Conservation (phyloP, 805 yeast genomes). For the Saccharomycopsis capsularis region DNA sequence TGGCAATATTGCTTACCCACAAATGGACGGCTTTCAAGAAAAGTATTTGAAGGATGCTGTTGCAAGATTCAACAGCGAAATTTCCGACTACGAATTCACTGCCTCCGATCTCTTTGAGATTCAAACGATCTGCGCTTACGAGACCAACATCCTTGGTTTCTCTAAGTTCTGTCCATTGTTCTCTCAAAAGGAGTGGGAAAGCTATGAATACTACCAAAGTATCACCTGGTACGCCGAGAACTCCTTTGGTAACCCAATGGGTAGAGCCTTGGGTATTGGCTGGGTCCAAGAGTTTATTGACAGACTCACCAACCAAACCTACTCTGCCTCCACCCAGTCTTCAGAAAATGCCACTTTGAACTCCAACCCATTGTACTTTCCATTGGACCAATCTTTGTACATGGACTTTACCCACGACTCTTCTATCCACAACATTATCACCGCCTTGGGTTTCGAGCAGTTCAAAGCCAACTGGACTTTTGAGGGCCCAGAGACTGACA, state of each 20-base stretch:
- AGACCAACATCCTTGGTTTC: constrained; percentile 58
- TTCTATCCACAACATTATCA: constrained; percentile 50
- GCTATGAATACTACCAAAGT: constrained; percentile 54
- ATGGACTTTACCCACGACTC: constrained; percentile 73
- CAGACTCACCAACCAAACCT: constrained; percentile 42
- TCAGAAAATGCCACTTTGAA: constrained; percentile 39
- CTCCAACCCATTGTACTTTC: constrained; percentile 28
- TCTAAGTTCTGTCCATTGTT: constrained; percentile 63
- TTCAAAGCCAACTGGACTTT: constrained; percentile 17
- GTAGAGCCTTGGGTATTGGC: constrained; percentile 55
- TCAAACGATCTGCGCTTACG: constrained; percentile 67
- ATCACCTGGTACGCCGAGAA: constrained; percentile 51
- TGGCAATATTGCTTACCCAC: constrained; percentile 9
- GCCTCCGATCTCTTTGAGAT: constrained; percentile 44
- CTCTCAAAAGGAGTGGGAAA: constrained; percentile 60
- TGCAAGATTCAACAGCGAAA: constrained; percentile 45
- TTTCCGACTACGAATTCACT: constrained; percentile 49
- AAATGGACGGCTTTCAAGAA: constrained; percentile 6
- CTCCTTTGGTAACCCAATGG: constrained; percentile 56
- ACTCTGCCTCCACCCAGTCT: constrained; percentile 43
- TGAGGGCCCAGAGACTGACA: constrained; percentile 10
- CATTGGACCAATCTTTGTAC: constrained; percentile 45
- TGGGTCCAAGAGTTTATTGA: constrained; percentile 38
- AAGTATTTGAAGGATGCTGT: constrained; percentile 47
- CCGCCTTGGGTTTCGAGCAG: constrained; percentile 54